Conservation (phyloP, 352 stramenopile species). For the Pythium dissotocum region DNA sequence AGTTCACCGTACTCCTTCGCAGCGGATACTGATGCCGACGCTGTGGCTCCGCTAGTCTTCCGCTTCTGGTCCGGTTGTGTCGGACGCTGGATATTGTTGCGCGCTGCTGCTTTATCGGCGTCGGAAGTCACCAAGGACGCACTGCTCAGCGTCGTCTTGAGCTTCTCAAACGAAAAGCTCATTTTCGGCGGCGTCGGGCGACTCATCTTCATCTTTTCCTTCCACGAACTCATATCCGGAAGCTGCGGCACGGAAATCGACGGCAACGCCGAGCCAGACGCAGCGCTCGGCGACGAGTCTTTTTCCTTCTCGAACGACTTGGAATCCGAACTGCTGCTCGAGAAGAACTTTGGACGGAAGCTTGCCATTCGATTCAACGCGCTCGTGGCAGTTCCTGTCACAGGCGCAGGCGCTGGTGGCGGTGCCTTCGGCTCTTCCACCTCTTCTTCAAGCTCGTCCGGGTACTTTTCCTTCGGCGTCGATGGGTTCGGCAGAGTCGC, state of each 20-base stretch:
- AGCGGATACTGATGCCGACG: background rate
- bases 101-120: conserved; percentile 20
- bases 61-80: conserved; percentile 20
- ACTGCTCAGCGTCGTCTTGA: conserved; percentile 44
- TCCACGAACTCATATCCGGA: conserved; percentile 45
- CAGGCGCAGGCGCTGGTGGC: background rate
- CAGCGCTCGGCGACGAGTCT: conserved; percentile 12
- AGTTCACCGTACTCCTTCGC: conserved; percentile 64
- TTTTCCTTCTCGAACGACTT: conserved; percentile 20
- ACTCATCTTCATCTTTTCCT: conserved; percentile 50
- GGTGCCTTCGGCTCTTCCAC: background rate
- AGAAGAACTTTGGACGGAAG: conserved; percentile 27
- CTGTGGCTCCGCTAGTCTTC: conserved; percentile 11
- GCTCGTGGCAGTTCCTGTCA: background rate
- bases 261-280: conserved; percentile 3
- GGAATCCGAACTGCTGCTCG: conserved; percentile 3
- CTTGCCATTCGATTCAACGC: conserved; percentile 22
- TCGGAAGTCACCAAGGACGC: conserved; percentile 11
- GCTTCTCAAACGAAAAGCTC: conserved; percentile 48
- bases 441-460: conserved; percentile 17
- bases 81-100: conserved; percentile 55
- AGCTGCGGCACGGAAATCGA: conserved; percentile 25
- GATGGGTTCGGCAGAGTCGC: conserved; percentile 8
- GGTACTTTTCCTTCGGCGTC: conserved; percentile 23
- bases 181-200: conserved; percentile 25